phyloP scores from a whole-genome alignment of 2,329 filamentous ascomycete species.

The Verticillium tricorpus region DNA sequence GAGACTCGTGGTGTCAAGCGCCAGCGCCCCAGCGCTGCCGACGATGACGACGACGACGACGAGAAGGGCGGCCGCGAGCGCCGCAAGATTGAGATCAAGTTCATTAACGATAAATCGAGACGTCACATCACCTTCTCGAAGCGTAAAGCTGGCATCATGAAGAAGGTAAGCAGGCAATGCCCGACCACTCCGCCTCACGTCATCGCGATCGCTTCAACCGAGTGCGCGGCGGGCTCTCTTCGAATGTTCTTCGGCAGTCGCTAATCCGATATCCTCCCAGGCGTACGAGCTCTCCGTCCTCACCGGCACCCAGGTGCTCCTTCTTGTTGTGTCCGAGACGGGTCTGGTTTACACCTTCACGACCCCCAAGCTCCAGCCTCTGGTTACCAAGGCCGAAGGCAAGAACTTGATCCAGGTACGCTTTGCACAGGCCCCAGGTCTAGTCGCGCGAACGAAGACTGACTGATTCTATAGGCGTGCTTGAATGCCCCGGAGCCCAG shows the following conservation, averaged over 20 bases:
- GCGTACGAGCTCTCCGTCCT: slow-evolving; percentile 97
- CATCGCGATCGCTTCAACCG: slow-evolving; percentile 11
- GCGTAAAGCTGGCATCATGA: slow-evolving; percentile 99
- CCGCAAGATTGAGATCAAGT: slow-evolving; percentile 99
- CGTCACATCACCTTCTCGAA: slow-evolving; percentile 99
- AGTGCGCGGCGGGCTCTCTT: not conserved
- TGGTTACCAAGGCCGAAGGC: slow-evolving; percentile 97
- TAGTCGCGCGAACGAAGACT: not conserved
- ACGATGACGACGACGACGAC: slow-evolving; percentile 96
- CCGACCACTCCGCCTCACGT: not conserved
- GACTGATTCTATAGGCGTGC: slow-evolving; percentile 64
- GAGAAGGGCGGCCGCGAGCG: slow-evolving; percentile 97
- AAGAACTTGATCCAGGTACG: slow-evolving; percentile 98
- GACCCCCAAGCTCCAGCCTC: slow-evolving; percentile 94
- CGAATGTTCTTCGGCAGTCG: slow-evolving; percentile 1
- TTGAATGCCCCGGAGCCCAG: slow-evolving; percentile 92
- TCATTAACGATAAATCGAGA: slow-evolving; percentile 99
- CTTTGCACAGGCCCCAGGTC: not conserved
- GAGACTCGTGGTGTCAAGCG: slow-evolving; percentile 88
- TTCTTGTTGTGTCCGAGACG: slow-evolving; percentile 95
- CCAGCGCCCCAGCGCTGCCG: slow-evolving; percentile 72
- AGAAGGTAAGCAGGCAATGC: slow-evolving; percentile 65
- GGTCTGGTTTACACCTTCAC: slow-evolving; percentile 98
- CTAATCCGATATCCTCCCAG: slow-evolving; percentile 39
- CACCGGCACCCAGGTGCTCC: slow-evolving; percentile 93